Percentiles rank a stretch among this genome's conserved stretches.
These are phyloP conservation scores for Camillea tinctor DNA, from an alignment of 2,329 filamentous ascomycete species.

Conservation along the genomic window DNA sequence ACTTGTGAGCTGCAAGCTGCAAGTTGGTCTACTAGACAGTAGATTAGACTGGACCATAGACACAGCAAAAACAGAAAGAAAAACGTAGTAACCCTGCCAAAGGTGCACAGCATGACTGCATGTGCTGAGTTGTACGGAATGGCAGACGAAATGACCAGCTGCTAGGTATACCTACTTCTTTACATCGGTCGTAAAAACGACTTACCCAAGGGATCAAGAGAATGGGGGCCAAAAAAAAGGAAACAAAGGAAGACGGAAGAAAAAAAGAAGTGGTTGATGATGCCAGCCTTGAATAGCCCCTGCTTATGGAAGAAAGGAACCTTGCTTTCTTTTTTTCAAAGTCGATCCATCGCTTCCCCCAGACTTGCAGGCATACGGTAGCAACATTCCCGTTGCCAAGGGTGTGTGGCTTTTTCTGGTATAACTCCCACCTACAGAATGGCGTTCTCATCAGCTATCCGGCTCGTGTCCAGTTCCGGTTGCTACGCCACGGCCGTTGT, in stretches of 20 bases:
- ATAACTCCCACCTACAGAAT: not conserved
- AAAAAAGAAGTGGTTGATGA: not conserved
- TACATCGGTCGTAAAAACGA: no score
- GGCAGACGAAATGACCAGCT: not conserved
- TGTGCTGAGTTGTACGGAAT: not conserved
- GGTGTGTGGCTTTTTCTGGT: not conserved
- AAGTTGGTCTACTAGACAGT: not conserved
- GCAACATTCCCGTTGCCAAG: not conserved
- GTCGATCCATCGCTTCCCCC: not conserved
- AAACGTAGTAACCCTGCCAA: not conserved
- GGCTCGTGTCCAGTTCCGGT: not conserved
- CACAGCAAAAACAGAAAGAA: not conserved
- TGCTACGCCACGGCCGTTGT: not conserved
- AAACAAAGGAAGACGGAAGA: no score
- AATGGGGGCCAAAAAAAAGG: no score
- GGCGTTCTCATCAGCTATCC: not conserved
- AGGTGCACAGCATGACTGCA: not conserved
- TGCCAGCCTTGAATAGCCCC: not conserved
- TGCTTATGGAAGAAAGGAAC: not conserved
- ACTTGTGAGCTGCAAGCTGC: not conserved
- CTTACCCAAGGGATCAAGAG: no score
- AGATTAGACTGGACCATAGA: not conserved
- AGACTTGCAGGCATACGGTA: not conserved
- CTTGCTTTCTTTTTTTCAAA: not conserved
- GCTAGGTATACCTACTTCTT: no score